Percentiles rank a stretch among this genome's conserved stretches.
phyloP scores from a whole-genome alignment of 176 grass and related monocot genomes.

The Melocanna baccifera region DNA sequence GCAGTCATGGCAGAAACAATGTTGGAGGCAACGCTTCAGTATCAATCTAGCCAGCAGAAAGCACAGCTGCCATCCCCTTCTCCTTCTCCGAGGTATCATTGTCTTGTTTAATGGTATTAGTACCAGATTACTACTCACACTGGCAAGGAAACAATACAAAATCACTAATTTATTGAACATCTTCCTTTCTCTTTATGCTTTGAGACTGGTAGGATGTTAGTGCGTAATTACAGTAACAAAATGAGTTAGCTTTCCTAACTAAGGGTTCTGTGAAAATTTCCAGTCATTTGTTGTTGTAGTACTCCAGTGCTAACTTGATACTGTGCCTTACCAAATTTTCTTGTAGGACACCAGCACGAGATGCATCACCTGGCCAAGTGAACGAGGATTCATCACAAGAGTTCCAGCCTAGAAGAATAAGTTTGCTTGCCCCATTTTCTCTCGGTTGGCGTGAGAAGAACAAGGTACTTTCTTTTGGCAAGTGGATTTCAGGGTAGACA shows the following conservation, averaged over 20 bases:
- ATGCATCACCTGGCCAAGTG: conserved; percentile 42
- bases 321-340: neutral
- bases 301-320: conserved; percentile 15
- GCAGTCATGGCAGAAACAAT: conserved; percentile 84
- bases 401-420: conserved; percentile 92
- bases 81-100: conserved; percentile 73
- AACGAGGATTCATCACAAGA: conserved; percentile 81
- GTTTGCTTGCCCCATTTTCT: conserved; percentile 88
- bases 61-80: conserved; percentile 68
- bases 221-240: conserved; percentile 12
- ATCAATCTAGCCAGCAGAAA: conserved; percentile 95
- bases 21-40: conserved; percentile 95
- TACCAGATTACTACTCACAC: neutral
- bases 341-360: conserved; percentile 61
- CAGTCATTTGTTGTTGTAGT: neutral
- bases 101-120: conserved; percentile 32
- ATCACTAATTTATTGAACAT: conserved; percentile 11
- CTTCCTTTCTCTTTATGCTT: neutral
- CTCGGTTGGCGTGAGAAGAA: conserved; percentile 73
- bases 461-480: conserved; percentile 53
- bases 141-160: neutral
- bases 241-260: neutral
- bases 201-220: neutral
- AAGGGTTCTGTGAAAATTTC: neutral
- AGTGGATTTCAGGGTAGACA: neutral